phyloP scores from a whole-genome alignment of 805 yeast species.

The Lachancea dasiensis region DNA sequence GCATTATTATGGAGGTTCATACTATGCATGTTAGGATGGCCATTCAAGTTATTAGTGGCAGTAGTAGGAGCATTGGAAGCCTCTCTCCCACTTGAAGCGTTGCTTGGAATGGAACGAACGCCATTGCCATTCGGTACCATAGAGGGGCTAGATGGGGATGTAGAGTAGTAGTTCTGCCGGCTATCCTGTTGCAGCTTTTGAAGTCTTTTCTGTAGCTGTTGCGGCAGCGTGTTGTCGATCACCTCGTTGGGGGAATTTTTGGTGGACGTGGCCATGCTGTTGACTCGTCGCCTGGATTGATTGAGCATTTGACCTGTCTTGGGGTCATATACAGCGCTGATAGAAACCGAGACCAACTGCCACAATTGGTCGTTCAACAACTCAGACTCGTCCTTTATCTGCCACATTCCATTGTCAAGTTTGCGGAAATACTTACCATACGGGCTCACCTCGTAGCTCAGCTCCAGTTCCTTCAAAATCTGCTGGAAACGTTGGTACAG shows the following conservation, averaged over 20 bases:
- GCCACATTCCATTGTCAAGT: constrained; percentile 27
- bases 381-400: constrained; percentile 26
- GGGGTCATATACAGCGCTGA: constrained; percentile 25
- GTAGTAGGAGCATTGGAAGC: background rate
- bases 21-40: background rate
- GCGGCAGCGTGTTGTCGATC: constrained; percentile 21
- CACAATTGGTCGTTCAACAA: constrained; percentile 25
- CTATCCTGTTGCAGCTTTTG: constrained; percentile 25
- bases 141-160: constrained; percentile 32
- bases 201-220: constrained; percentile 24
- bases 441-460: constrained; percentile 29
- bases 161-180: constrained; percentile 27
- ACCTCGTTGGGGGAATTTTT: constrained; percentile 21
- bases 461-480: constrained; percentile 30
- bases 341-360: constrained; percentile 24
- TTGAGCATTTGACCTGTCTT: constrained; percentile 25
- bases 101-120: constrained; percentile 2
- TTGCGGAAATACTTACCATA: constrained; percentile 27
- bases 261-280: constrained; percentile 19
- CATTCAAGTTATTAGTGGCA: background rate
- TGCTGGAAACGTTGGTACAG: constrained; percentile 32
- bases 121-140: constrained; percentile 5
- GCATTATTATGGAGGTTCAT: background rate
- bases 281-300: constrained; percentile 14
- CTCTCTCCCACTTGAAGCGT: constrained; percentile 3